Percentiles rank a stretch among this genome's conserved stretches.
Conservation (phyloP, 164 flowering plant genomes). For the Saururus chinensis region DNA sequence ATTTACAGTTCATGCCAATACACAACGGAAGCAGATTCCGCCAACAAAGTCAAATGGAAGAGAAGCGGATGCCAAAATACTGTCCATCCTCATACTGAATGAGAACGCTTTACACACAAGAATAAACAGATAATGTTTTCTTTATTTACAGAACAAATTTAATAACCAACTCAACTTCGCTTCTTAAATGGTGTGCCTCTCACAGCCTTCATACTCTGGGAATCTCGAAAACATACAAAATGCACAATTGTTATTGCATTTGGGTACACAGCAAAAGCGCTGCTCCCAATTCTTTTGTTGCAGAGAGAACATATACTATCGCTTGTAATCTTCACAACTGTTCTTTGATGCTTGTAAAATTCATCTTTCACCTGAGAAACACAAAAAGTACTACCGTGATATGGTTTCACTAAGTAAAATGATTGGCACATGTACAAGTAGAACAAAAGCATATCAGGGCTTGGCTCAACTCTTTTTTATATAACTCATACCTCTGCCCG, state of each 20-base stretch:
- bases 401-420: background rate
- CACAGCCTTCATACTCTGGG: conserved; percentile 85
- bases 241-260: conserved; percentile 88
- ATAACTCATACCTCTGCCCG: background rate
- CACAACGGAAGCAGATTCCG: no score
- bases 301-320: conserved; percentile 92
- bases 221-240: conserved; percentile 93
- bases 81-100: background rate
- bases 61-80: background rate
- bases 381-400: background rate
- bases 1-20: no score
- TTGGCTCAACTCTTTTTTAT: no score
- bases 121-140: background rate
- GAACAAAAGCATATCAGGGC: background rate
- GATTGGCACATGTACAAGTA: background rate
- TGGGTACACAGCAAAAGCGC: conserved; percentile 96
- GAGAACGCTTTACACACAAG: background rate
- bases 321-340: conserved; percentile 58
- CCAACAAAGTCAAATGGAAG: background rate
- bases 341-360: conserved; percentile 56
- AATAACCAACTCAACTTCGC: conserved; percentile 16
- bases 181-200: conserved; percentile 46
- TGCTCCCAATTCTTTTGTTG: conserved; percentile 84
- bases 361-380: conserved; percentile 80
- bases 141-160: background rate